A percentile compares a stretch with the other conserved stretches of the same genome.
phyloP scores from a whole-genome alignment of 371 early-diverging fungal species.

The Mortierella sp. region DNA sequence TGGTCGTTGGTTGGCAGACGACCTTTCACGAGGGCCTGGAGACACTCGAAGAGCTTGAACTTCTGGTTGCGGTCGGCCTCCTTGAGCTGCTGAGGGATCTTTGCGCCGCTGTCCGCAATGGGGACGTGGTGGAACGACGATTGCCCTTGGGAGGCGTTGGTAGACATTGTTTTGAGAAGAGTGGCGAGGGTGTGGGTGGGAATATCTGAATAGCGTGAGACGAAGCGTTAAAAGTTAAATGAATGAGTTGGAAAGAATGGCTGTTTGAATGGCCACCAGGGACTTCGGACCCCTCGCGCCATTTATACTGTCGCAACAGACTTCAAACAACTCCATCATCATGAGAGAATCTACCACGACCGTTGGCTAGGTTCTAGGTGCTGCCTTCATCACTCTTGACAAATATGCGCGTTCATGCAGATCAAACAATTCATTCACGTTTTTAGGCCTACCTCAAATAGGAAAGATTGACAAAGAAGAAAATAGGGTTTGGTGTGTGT shows the following conservation, averaged over 20 bases:
- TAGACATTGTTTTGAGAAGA: conserved; percentile 15
- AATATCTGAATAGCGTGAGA: neutral
- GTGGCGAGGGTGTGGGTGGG: neutral
- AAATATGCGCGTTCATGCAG: neutral
- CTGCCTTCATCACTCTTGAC: neutral
- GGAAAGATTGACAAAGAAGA: neutral
- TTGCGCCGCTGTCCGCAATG: conserved; percentile 46
- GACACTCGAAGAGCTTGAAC: conserved; percentile 62
- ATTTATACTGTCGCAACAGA: neutral
- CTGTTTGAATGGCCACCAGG: no score
- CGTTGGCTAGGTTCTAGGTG: neutral
- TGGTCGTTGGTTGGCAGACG: conserved; percentile 76
- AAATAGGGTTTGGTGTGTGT: neutral
- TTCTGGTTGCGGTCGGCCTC: conserved; percentile 55
- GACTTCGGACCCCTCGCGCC: no score
- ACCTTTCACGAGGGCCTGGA: conserved; percentile 68
- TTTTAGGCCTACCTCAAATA: neutral
- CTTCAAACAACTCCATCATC: neutral
- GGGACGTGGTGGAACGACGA: conserved; percentile 22
- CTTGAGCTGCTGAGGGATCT: conserved; percentile 43
- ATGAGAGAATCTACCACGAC: neutral
- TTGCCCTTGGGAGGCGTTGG: conserved; percentile 28
- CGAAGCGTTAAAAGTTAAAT: neutral
- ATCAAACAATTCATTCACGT: neutral
- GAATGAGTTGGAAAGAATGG: neutral